Evolutionary conservation across 345 rosid species (phyloP).

Genomic region (Citropsis articulata): DNA sequence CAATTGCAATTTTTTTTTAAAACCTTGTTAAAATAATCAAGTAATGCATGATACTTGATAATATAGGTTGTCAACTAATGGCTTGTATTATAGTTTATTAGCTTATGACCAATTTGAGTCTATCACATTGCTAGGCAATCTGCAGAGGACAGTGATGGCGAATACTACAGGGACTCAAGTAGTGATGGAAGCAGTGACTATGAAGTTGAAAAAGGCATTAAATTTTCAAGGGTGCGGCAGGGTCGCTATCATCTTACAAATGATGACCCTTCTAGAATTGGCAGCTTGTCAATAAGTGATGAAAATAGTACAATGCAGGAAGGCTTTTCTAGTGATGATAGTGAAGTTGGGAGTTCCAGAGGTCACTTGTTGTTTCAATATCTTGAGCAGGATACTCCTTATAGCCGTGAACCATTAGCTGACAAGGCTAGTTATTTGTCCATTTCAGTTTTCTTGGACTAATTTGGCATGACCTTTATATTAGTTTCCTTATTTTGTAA

Average conservation of each 20-base stretch:
- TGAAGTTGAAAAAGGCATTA: slow-evolving; percentile 29
- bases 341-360: slow-evolving; percentile 20
- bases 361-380: slow-evolving; percentile 28
- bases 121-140: slow-evolving; percentile 18
- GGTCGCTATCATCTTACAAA: slow-evolving; percentile 4
- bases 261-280: slow-evolving; percentile 15
- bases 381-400: slow-evolving; percentile 33
- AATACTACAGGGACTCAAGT: slow-evolving; percentile 43
- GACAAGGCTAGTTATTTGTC: slow-evolving; percentile 28
- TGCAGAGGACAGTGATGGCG: slow-evolving; percentile 32
- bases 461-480: slow-evolving; percentile 9
- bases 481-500: background rate
- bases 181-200: slow-evolving; percentile 52
- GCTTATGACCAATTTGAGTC: slow-evolving; percentile 2
- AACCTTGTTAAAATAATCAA: background rate
- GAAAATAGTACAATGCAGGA: slow-evolving; percentile 20
- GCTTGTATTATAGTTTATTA: slow-evolving; percentile 7
- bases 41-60: background rate
- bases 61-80: background rate
- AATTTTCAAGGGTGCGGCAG: slow-evolving; percentile 5
- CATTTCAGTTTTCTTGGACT: slow-evolving; percentile 10
- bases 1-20: background rate
- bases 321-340: slow-evolving; percentile 34
- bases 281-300: slow-evolving; percentile 27
- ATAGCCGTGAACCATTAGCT: slow-evolving; percentile 36